Evolutionary conservation across 2,329 filamentous ascomycete genomes (phyloP).

Genomic region (Zymoseptoria pseudotritici): DNA sequence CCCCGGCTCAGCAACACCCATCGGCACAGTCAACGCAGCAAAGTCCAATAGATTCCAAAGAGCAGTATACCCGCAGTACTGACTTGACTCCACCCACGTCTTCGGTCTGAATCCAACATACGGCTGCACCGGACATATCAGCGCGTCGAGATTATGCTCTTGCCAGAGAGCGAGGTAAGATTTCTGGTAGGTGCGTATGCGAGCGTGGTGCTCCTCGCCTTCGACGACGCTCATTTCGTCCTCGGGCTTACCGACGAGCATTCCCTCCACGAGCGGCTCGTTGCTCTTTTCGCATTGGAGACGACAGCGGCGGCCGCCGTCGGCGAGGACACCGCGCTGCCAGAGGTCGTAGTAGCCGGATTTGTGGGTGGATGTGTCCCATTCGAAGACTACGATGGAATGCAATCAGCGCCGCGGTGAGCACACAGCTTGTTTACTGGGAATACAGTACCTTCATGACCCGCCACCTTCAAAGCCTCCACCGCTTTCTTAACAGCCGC

Average conservation of each 20-base stretch:
- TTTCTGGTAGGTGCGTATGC: constrained; percentile 5
- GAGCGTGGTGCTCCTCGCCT: constrained; percentile 10
- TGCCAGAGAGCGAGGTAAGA: constrained; percentile 35
- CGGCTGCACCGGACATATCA: constrained; percentile 37
- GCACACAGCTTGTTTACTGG: no score
- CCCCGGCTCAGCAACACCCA: no score
- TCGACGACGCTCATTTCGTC: constrained; percentile 9
- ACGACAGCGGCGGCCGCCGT: constrained; percentile 13
- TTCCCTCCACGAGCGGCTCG: constrained; percentile 19
- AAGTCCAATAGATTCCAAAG: constrained; percentile 13
- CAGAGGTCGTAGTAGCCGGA: constrained; percentile 11
- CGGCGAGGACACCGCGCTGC: constrained; percentile 13
- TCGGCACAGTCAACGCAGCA: no score
- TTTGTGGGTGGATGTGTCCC: constrained; percentile 10
- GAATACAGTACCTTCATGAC: no score
- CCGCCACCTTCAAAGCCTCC: not conserved
- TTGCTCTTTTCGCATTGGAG: constrained; percentile 10
- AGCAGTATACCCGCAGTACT: constrained; percentile 17
- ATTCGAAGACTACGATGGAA: constrained; percentile 7
- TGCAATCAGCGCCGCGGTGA: no score
- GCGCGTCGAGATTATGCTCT: constrained; percentile 42
- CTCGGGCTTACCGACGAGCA: constrained; percentile 14
- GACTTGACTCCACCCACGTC: constrained; percentile 14
- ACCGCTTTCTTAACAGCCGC: no score
- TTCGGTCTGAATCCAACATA: constrained; percentile 16